Evolutionary conservation across 495 filamentous ascomycete genomes (phyloP).

Genomic region (Venustampulla echinocandica): DNA sequence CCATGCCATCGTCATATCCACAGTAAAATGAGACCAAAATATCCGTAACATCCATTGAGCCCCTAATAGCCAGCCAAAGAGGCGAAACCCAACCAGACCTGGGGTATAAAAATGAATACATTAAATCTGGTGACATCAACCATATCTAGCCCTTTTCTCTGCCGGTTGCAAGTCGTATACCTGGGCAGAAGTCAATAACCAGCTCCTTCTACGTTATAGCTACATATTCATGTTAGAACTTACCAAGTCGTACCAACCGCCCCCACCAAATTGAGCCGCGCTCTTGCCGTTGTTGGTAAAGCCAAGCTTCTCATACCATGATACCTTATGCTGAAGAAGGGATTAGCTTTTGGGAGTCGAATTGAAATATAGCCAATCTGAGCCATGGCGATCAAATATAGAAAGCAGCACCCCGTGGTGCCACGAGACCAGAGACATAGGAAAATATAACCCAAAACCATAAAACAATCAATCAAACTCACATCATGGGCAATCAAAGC

Average conservation of each 20-base stretch:
- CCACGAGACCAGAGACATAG: neutral
- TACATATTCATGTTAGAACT: constrained; percentile 4
- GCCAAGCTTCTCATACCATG: constrained; percentile 69
- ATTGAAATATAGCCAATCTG: neutral
- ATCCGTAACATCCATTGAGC: neutral
- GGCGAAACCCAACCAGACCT: neutral
- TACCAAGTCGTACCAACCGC: constrained; percentile 72
- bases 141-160: constrained; percentile 16
- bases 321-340: constrained; percentile 36
- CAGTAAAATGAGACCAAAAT: neutral
- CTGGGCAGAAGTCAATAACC: neutral
- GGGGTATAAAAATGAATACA: constrained; percentile 23
- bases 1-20: no score
- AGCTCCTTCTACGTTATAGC: no score
- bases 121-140: no score
- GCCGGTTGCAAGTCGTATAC: constrained; percentile 17
- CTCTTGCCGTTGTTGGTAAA: constrained; percentile 64
- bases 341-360: constrained; percentile 4
- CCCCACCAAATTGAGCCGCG: constrained; percentile 57
- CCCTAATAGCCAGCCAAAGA: neutral
- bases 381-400: no score
- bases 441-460: neutral
- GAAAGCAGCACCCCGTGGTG: no score
- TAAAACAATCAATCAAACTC: constrained; percentile 15
- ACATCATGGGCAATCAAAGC: constrained; percentile 71